Evolutionary conservation across 352 stramenopile species (phyloP), one percentile per base, ranked within the genome.

Genomic region (Pythium brassicae): DNA sequence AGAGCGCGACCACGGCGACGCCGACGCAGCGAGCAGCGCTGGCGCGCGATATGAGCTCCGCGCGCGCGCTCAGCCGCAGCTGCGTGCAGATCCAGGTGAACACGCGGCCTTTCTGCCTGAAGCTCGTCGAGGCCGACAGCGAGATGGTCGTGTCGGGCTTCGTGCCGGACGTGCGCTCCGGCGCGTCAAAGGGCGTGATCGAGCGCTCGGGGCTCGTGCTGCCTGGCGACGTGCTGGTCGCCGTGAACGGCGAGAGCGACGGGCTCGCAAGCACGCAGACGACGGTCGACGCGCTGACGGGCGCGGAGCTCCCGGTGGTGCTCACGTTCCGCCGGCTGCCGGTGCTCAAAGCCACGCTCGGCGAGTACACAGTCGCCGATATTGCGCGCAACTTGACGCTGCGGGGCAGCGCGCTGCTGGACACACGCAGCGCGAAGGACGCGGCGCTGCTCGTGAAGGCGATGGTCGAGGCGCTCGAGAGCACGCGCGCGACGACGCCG

Each of bases 161-260:
- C 53, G 64, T 69, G 1, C 66, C 59, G 3, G 69, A 76, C 50
- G 51, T 62, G 15, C 56, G 47, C 14, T 48, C 50, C 4, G 51
- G 52, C 20, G 60, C 63, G 17, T 52, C 43, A 0, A 57, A 63
- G 9, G 75, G 73, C 20, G 62, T 65, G 23, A 44, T 86, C 12
- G 78, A 88, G 59, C 57, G 47, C 26, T 72, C 69, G 5, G 67
- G 69, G 0, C 56, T 75, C 3, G 71, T 89, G 12, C 68, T 78
- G 3, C 42, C 65, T 19, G 76, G 78, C 1, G 81, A 91, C 49
- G 60, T 85, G n/a, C 57, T 91, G 10, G 66, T 87, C n/a, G 72
- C 63, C 6, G 74, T 91, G 4, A 84, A 88, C 55, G 68, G 74
- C 29, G 64, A 84, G 17, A 73, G 59, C 52, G 68, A 69, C 27